Evolutionary conservation across 208 protist species (phyloP).

Genomic region (Crithidia brevicula): DNA sequence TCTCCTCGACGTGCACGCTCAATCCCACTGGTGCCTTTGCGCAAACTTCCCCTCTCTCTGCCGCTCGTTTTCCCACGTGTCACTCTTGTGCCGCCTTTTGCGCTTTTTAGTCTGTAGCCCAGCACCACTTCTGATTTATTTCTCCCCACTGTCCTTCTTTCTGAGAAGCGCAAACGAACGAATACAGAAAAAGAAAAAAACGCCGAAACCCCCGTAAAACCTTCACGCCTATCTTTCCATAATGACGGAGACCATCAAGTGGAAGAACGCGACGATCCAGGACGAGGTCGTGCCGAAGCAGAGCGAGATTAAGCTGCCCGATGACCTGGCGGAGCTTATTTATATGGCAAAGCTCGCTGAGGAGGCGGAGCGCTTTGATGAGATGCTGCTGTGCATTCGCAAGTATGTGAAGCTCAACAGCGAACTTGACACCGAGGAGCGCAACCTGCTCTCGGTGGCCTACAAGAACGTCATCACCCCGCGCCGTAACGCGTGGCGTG

Average conservation of each 20-base stretch:
- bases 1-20: too few species aligned
- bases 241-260: slow-evolving; percentile 86
- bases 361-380: slow-evolving; percentile 98
- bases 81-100: too few species aligned
- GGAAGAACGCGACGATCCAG: slow-evolving; percentile 76
- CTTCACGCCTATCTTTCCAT: slow-evolving; percentile 19
- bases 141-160: background rate
- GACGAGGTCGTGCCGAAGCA: slow-evolving; percentile 83
- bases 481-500: slow-evolving; percentile 98
- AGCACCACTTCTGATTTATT: background rate
- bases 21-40: too few species aligned
- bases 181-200: slow-evolving; percentile 10
- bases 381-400: slow-evolving; percentile 99
- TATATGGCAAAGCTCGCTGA: slow-evolving; percentile 98
- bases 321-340: slow-evolving; percentile 88
- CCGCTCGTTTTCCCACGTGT: too few species aligned
- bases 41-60: too few species aligned
- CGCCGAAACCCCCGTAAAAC: slow-evolving; percentile 1
- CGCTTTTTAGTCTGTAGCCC: too few species aligned
- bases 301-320: slow-evolving; percentile 78
- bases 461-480: slow-evolving; percentile 99
- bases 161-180: background rate
- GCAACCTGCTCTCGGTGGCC: slow-evolving; percentile 99
- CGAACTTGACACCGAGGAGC: slow-evolving; percentile 99
- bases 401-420: slow-evolving; percentile 95